Conservation (phyloP, 2,329 filamentous ascomycete species). For the Neofusicoccum kwambonambiense region DNA sequence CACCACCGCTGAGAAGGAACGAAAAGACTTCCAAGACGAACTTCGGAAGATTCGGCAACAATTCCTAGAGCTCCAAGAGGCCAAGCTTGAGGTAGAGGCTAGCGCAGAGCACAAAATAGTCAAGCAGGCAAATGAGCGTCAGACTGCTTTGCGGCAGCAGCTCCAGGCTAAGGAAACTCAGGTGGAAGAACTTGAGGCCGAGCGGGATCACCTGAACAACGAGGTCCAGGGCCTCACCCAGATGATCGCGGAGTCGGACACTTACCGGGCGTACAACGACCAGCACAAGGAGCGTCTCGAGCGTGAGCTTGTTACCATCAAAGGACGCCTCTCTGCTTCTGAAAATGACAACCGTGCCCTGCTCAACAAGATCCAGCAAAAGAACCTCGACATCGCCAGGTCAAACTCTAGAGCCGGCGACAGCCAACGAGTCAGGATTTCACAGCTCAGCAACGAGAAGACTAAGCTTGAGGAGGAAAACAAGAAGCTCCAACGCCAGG, state of each 20-base stretch:
- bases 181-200: conserved; percentile 74
- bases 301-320: conserved; percentile 85
- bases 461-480: conserved; percentile 78
- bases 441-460: conserved; percentile 78
- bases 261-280: conserved; percentile 85
- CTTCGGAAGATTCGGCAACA: conserved; percentile 78
- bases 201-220: conserved; percentile 71
- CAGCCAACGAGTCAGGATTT: conserved; percentile 72
- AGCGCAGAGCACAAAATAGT: conserved; percentile 78
- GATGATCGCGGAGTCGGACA: conserved; percentile 83
- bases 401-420: conserved; percentile 85
- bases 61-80: conserved; percentile 82
- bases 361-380: conserved; percentile 97
- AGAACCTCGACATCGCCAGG: conserved; percentile 91
- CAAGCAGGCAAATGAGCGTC: conserved; percentile 74
- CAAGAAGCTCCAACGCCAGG: conserved; percentile 74
- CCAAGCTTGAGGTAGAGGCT: conserved; percentile 77
- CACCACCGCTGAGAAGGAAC: conserved; percentile 76
- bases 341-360: conserved; percentile 94
- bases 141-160: conserved; percentile 73
- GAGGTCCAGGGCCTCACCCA: conserved; percentile 85
- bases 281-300: conserved; percentile 93
- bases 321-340: conserved; percentile 83
- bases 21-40: conserved; percentile 84
- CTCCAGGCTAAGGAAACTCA: conserved; percentile 76